Evolutionary conservation across 805 yeast species (phyloP), one percentile per base, ranked within the genome.

Genomic region (Hanseniaspora clermontiae): DNA sequence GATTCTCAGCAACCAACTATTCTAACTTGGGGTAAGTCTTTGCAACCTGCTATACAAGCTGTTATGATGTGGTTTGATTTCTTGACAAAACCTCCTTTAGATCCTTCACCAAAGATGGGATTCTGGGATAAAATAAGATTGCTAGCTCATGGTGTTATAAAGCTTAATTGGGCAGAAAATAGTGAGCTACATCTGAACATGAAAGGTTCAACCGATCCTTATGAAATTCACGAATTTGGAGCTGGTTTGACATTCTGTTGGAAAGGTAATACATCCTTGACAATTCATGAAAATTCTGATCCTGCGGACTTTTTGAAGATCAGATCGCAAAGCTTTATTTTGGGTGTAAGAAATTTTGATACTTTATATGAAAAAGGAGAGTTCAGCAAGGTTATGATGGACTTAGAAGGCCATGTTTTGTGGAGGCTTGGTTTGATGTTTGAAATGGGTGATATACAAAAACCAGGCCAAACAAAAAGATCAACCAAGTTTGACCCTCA

Each of bases 381-480:
- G 38, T 64, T 69, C 49, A 68, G 65, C 19, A 83, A 83, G 64
- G 72, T 75, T 10, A 68, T 81, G 7, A 76, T 86, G 77, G 80
- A 78, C 60, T 72, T 89, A 32, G 71, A 75, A 11, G 89, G 89
- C 32, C 71, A 73, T 42, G 93, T 89, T 7, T 66, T 71, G n/a
- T 89, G 96, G 96, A 78, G 75, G 38, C 69, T 83, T 49, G 96
- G 96, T 0, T 70, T 86, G 61, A 60, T 77, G 20, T 87, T 87
- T 69, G 95, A 88, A 65, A 70, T 84, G 58, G 83, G 84, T 55
- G 66, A 66, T 32, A 66, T 69, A 32, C 62, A 63, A 15, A 64
- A 63, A 11, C 66, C 72, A 29, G 69, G 75, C 49, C 64, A 63
- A 19, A 61, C 72, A 53, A 73, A 72, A 52, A 73, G 91, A 45